Conservation (phyloP, 1,284 basidiomycete genomes). For the Tausonia pullulans region DNA sequence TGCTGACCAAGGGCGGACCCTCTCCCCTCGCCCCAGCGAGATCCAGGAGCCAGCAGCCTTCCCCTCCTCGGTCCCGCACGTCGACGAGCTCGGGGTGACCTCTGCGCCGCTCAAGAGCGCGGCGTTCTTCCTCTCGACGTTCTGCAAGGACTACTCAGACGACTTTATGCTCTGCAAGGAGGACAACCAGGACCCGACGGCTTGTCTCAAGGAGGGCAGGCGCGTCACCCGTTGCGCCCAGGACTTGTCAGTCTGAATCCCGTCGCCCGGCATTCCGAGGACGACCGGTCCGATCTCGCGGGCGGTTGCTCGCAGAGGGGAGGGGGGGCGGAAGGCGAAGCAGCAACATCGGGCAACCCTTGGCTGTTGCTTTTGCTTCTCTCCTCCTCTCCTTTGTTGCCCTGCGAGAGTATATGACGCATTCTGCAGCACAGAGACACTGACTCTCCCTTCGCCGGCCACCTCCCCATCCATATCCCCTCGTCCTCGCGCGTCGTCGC, state of each 20-base stretch:
- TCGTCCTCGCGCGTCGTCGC: no score
- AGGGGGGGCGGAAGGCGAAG: background rate
- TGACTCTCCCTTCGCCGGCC: no score
- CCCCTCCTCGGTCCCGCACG: conserved; percentile 62
- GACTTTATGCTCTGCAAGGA: conserved; percentile 99
- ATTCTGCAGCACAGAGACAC: no score
- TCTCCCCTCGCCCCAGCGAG: background rate
- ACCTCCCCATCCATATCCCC: no score
- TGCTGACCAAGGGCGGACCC: no score
- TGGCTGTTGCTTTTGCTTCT: background rate
- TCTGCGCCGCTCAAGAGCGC: conserved; percentile 94
- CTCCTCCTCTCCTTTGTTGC: no score
- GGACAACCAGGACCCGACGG: conserved; percentile 76
- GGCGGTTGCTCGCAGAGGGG: background rate
- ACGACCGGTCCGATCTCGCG: background rate
- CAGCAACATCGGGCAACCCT: background rate
- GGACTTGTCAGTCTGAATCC: conserved; percentile 61
- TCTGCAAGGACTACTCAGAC: conserved; percentile 91
- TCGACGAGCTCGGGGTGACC: conserved; percentile 80
- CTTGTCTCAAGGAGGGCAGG: conserved; percentile 92
- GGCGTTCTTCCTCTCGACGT: conserved; percentile 90
- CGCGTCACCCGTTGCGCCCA: conserved; percentile 91
- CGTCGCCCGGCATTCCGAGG: background rate
- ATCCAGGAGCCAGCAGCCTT: conserved; percentile 57
- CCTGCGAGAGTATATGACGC: no score